These are phyloP conservation scores for Talaromyces adpressus DNA, from an alignment of 495 filamentous ascomycete genomes.

Conservation along the genomic window DNA sequence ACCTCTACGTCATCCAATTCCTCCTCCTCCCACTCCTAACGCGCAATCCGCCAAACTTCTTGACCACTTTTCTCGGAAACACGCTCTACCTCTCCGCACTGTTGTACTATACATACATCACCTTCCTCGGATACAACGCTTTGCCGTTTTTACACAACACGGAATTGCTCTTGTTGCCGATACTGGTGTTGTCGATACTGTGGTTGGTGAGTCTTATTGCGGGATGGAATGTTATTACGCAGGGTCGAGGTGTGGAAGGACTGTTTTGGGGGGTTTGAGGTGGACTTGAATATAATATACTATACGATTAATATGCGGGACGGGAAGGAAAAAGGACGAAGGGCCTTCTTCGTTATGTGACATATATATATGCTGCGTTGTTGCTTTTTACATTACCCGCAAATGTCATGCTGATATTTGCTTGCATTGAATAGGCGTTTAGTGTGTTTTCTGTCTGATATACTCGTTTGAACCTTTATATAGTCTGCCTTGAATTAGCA, in stretches of 20 bases:
- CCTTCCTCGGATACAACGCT: constrained; percentile 70
- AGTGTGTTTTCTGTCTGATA: not conserved
- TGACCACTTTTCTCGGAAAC: constrained; percentile 64
- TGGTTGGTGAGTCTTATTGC: constrained; percentile 56
- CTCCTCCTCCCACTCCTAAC: constrained; percentile 56
- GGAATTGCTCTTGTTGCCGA: constrained; percentile 59
- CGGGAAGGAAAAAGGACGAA: not conserved
- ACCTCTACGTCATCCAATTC: constrained; percentile 68
- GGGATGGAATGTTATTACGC: constrained; percentile 40
- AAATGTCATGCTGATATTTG: not conserved
- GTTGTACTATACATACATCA: constrained; percentile 64
- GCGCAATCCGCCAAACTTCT: constrained; percentile 34
- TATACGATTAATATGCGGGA: not conserved
- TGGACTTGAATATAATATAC: constrained; percentile 17
- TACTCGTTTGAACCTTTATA: not conserved
- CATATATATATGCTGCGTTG: not conserved
- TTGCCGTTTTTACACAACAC: constrained; percentile 69
- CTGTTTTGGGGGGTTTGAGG: constrained; percentile 36
- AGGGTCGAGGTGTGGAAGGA: constrained; percentile 34
- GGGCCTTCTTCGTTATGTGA: not conserved
- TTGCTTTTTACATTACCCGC: not conserved
- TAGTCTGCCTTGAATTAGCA: not conserved
- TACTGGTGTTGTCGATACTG: constrained; percentile 51
- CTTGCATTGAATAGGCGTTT: not conserved
- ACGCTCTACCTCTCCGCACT: constrained; percentile 64